A percentile compares a stretch with the other conserved stretches of the same genome.
phyloP scores from a whole-genome alignment of 2,329 filamentous ascomycete species.

The Fusarium goolgardi region DNA sequence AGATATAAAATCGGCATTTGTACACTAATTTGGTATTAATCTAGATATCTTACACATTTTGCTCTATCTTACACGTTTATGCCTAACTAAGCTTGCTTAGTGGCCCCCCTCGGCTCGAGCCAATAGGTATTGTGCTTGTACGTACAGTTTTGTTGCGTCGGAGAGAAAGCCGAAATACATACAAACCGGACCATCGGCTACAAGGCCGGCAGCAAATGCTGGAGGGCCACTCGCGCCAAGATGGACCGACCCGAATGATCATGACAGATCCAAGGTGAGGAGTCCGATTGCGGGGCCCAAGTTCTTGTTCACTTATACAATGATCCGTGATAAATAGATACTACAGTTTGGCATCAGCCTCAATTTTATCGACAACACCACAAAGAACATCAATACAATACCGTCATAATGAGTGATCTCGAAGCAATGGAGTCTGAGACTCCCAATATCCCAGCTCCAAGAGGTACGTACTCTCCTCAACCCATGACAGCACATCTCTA shows the following conservation, averaged over 20 bases:
- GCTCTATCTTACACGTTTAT: too few species aligned
- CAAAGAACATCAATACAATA: not conserved
- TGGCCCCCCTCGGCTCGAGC: too few species aligned
- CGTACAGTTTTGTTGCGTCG: not conserved
- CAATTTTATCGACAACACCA: not conserved
- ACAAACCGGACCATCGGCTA: not conserved
- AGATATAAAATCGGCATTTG: too few species aligned
- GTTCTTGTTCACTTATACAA: conserved; percentile 11
- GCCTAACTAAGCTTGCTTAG: too few species aligned
- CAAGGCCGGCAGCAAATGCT: conserved; percentile 4
- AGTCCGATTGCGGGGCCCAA: conserved; percentile 36
- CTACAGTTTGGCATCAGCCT: not conserved
- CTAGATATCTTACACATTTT: too few species aligned
- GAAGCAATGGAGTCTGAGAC: conserved; percentile 46
- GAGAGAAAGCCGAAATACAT: conserved; percentile 24
- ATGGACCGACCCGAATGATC: conserved; percentile 32
- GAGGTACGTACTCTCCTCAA: conserved; percentile 14
- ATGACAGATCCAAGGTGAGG: conserved; percentile 23
- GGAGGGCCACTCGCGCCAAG: conserved; percentile 26
- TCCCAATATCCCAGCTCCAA: conserved; percentile 44
- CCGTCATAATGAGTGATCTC: conserved; percentile 43
- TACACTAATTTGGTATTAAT: too few species aligned
- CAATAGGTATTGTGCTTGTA: too few species aligned
- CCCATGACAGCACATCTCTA: not conserved
- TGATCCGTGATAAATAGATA: not conserved